These are phyloP conservation scores for Laburnicola sp. DNA, from an alignment of 2,329 filamentous ascomycete species.

Conservation along the genomic window DNA sequence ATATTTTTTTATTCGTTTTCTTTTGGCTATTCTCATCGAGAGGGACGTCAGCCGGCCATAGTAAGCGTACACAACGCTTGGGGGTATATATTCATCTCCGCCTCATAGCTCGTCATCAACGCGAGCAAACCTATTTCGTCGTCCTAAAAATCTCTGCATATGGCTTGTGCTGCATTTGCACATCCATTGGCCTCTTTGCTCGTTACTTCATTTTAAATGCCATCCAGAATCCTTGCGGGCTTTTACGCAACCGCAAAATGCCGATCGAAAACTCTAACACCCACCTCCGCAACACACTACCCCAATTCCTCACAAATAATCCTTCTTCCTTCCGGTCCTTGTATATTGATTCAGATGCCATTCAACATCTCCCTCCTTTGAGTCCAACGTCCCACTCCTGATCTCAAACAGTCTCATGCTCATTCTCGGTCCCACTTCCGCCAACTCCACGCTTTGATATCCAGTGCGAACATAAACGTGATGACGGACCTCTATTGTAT, in stretches of 20 bases:
- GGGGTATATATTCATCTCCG: constrained; percentile 6
- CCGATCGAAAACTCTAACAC: no score
- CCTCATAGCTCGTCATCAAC: background rate
- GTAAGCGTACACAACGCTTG: no score
- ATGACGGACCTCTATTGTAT: constrained; percentile 85
- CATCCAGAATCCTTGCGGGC: no score
- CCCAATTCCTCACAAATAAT: constrained; percentile 68
- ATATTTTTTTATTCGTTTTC: no score
- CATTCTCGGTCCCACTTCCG: constrained; percentile 72
- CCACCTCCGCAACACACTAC: background rate
- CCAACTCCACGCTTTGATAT: constrained; percentile 71
- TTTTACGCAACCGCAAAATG: no score
- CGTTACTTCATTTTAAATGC: no score
- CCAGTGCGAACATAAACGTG: constrained; percentile 93
- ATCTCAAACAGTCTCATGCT: constrained; percentile 98
- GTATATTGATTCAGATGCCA: constrained; percentile 98
- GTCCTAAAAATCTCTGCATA: background rate
- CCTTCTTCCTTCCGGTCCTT: constrained; percentile 90
- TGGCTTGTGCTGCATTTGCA: background rate
- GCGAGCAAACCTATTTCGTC: background rate
- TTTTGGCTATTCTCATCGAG: no score
- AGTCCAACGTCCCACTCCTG: constrained; percentile 84
- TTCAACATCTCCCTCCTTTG: constrained; percentile 92
- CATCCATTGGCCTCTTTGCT: background rate
- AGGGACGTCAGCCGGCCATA: no score